Evolutionary conservation across 116 monocot genomes (phyloP).

Genomic region (Iris pallida): DNA sequence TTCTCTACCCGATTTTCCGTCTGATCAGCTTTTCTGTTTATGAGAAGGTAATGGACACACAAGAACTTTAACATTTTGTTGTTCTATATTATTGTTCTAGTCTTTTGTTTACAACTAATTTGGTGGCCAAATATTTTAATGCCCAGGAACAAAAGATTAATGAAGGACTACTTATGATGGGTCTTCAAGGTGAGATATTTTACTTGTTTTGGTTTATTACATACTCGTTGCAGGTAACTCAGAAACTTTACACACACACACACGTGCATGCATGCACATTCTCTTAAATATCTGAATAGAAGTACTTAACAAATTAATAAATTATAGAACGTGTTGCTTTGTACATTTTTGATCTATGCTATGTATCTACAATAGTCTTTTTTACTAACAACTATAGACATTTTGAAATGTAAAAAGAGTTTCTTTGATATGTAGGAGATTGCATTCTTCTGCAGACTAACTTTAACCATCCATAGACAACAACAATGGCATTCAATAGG

Average conservation of each 20-base stretch:
- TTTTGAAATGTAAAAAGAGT: no score
- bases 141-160: conserved; percentile 85
- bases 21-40: conserved; percentile 75
- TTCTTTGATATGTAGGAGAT: no score
- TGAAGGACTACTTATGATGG: conserved; percentile 94
- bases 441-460: no score
- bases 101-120: not conserved
- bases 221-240: conserved; percentile 65
- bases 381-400: no score
- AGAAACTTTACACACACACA: not conserved
- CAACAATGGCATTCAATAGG: no score
- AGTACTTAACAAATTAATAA: not conserved
- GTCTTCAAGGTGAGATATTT: conserved; percentile 75
- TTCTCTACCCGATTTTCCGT: conserved; percentile 84
- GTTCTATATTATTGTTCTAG: not conserved
- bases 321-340: no score
- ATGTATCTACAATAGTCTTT: no score
- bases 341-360: no score
- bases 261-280: no score
- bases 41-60: conserved; percentile 54
- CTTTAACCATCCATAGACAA: no score
- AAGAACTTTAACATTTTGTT: conserved; percentile 1
- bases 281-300: not conserved
- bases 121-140: conserved; percentile 9
- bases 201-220: conserved; percentile 91